A percentile compares a stretch with the other conserved stretches of the same genome.
Evolutionary conservation across 306 rosid genomes (phyloP).

Genomic region (Dryas alaskensis): DNA sequence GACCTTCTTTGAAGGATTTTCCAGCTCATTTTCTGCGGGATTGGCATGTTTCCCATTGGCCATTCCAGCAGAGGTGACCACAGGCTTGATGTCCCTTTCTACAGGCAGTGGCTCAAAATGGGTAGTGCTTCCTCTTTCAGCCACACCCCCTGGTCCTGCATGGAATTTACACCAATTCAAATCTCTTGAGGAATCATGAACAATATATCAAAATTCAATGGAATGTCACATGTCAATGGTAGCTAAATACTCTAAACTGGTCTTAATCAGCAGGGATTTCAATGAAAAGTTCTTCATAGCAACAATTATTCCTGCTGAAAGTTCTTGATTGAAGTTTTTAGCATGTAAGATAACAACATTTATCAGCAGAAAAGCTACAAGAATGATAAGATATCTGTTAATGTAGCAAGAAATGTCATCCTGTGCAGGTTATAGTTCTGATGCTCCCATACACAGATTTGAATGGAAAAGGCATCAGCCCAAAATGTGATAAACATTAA

Average conservation of each 20-base stretch:
- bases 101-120: background rate
- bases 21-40: conserved; percentile 16
- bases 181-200: background rate
- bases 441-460: background rate
- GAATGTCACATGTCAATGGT: background rate
- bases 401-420: too few relatives aligned
- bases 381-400: too few relatives aligned
- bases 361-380: too few relatives aligned
- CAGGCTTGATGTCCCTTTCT: background rate
- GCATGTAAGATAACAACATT: too few relatives aligned
- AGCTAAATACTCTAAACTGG: background rate
- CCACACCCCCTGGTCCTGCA: background rate
- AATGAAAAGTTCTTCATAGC: too few relatives aligned
- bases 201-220: background rate
- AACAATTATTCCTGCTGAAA: too few relatives aligned
- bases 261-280: too few relatives aligned
- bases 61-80: too few relatives aligned
- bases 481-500: background rate
- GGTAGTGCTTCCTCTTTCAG: too few relatives aligned
- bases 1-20: conserved; percentile 32
- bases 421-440: too few relatives aligned
- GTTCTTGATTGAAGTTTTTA: too few relatives aligned
- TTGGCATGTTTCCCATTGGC: background rate
- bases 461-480: background rate
- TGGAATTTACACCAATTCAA: background rate